Evolutionary conservation across 768 basidiomycete genomes (phyloP), one percentile per base, ranked within the genome.

Genomic region (Pleurotus giganteus): DNA sequence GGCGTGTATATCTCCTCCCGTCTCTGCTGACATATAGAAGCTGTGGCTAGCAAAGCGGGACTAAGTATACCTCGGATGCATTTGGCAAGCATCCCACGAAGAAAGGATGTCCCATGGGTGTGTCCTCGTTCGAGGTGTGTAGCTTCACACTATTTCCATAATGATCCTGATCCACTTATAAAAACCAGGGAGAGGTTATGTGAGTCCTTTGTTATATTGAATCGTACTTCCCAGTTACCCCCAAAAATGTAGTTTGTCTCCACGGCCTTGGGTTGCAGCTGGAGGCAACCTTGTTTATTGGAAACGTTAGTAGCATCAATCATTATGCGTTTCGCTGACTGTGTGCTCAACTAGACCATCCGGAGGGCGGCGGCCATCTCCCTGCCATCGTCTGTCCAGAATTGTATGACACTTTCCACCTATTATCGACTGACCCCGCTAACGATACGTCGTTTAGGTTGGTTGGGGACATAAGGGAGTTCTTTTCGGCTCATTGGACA

Each of bases 341-440:
- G 7, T 41, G 5, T 17, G 12, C 19, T 19, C 39, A n/a, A n/a
- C 34, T 26, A 51, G 49, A 51, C n/a, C 49, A 51, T 24, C 31
- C 49, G 19, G 49, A 51, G 34, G 49, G 49, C 34, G 49, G 49
- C 4, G 49, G 49, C 23, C 49, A 51, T 26, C n/a, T 51, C 5
- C 49, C 49, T 26, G 49, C 49, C 1, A 15, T 51, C 32, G 34
- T 51, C 19, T 24, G 19, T 26, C 49, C 49, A 2, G 49, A 51
- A 19, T 12, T 34, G 49, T 51, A 27, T 13, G 44, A 45, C n/a
- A 4, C 13, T n/a, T 31, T 28, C 26, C 23, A 21, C n/a, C 32
- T 24, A 19, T 4, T 23, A 36, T 8, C 15, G 32, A 36, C 49
- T 13, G 7, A 15, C 26, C 49, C 11, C 13, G 26, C 29, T 51